Percentiles rank a stretch among this genome's conserved stretches.
Evolutionary conservation across 192 early-diverging fungal genomes (phyloP).

Genomic region (Allomyces macrogynus): DNA sequence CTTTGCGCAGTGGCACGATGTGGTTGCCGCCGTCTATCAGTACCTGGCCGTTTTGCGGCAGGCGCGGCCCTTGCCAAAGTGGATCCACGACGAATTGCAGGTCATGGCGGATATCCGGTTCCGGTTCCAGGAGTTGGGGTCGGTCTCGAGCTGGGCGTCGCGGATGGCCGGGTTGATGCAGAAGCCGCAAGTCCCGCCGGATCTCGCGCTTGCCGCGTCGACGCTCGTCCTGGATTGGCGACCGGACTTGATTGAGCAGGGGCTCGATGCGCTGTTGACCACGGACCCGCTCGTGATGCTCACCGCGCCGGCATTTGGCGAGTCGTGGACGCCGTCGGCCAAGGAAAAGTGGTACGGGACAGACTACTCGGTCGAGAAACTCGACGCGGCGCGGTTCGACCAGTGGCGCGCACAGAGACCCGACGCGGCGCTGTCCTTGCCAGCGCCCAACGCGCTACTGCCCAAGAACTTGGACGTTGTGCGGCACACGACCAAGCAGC

Average conservation of each 20-base stretch:
- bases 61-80: slow-evolving; percentile 40
- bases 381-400: slow-evolving; percentile 29
- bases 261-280: slow-evolving; percentile 32
- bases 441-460: slow-evolving; percentile 63
- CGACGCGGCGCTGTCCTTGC: slow-evolving; percentile 42
- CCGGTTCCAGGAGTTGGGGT: slow-evolving; percentile 53
- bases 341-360: slow-evolving; percentile 66
- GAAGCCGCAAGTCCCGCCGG: slow-evolving; percentile 39
- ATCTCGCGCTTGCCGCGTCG: slow-evolving; percentile 42
- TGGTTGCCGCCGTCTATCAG: slow-evolving; percentile 62
- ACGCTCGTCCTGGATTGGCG: slow-evolving; percentile 47
- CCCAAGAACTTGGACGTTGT: slow-evolving; percentile 59
- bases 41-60: slow-evolving; percentile 66
- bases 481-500: slow-evolving; percentile 11
- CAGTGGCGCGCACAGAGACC: slow-evolving; percentile 12
- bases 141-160: slow-evolving; percentile 42
- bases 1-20: slow-evolving; percentile 50
- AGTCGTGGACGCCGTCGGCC: slow-evolving; percentile 19
- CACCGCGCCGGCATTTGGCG: slow-evolving; percentile 16
- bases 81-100: slow-evolving; percentile 62
- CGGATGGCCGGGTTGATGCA: slow-evolving; percentile 59
- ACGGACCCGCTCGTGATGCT: slow-evolving; percentile 41
- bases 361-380: slow-evolving; percentile 43
- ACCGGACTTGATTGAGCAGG: slow-evolving; percentile 36
- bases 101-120: slow-evolving; percentile 28